Evolutionary conservation across 116 monocot genomes (phyloP).

Genomic region (Trichopus zeylanicus): DNA sequence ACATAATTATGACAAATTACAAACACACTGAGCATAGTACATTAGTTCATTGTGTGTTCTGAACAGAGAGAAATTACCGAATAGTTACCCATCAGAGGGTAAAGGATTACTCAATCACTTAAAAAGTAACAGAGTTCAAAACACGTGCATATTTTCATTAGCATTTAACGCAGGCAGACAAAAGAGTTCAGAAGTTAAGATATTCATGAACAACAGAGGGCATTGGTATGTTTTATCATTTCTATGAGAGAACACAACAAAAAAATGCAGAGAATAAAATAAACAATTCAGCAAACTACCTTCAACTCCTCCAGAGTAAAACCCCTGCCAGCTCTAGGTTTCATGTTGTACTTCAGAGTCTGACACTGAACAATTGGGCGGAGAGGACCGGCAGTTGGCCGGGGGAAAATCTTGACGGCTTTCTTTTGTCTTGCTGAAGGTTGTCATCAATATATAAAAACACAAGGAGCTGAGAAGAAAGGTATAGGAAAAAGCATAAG

Average conservation of each 20-base stretch:
- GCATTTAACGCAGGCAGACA: too few species aligned
- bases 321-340: conserved; percentile 30
- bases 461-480: not conserved
- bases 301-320: conserved; percentile 35
- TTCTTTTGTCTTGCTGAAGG: conserved; percentile 32
- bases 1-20: too few species aligned
- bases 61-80: too few species aligned
- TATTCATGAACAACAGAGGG: not conserved
- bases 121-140: too few species aligned
- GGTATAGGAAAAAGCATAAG: not conserved
- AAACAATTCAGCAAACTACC: conserved; percentile 2
- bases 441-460: not conserved
- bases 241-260: not conserved
- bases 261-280: not conserved
- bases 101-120: too few species aligned
- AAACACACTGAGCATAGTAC: too few species aligned
- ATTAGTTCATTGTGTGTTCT: too few species aligned
- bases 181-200: not conserved
- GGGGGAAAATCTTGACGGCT: conserved; percentile 37
- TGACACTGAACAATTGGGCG: conserved; percentile 34
- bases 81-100: too few species aligned
- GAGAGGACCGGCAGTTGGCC: conserved; percentile 29
- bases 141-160: too few species aligned
- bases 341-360: conserved; percentile 47
- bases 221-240: not conserved